phyloP scores from a whole-genome alignment of 371 early-diverging fungal species.

The Nosema muscidifuracis region DNA sequence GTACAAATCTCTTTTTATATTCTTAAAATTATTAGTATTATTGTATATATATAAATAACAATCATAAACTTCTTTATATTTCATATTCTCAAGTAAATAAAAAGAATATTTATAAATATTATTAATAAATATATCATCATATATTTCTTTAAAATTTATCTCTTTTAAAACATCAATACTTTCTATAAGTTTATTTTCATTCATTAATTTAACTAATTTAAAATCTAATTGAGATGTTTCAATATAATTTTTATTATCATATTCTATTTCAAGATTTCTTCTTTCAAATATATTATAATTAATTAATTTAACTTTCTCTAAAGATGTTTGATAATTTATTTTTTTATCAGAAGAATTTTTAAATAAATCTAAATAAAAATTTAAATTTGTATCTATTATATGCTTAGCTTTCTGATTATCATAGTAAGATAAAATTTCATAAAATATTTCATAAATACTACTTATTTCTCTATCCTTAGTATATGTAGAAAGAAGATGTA shows the following conservation, averaged over 20 bases:
- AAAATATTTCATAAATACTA: slow-evolving; percentile 16
- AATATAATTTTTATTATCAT: neutral
- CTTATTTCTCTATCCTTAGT: slow-evolving; percentile 8
- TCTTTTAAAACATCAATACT: neutral
- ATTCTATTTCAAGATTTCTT: slow-evolving; percentile 34
- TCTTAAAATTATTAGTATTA: neutral
- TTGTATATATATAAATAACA: slow-evolving; percentile 1
- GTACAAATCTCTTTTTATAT: neutral
- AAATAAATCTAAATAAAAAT: slow-evolving; percentile 31
- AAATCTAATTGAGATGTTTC: slow-evolving; percentile 21
- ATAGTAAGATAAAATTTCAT: neutral
- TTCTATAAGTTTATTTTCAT: neutral
- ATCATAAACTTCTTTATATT: slow-evolving; percentile 21
- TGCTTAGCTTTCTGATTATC: neutral
- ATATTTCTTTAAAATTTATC: neutral
- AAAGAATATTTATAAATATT: slow-evolving; percentile 21
- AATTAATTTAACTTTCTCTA: neutral
- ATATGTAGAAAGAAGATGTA: slow-evolving; percentile 34
- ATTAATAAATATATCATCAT: slow-evolving; percentile 9
- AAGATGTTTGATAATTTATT: slow-evolving; percentile 5
- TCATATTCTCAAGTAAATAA: slow-evolving; percentile 5
- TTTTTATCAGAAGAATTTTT: neutral
- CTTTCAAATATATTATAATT: slow-evolving; percentile 10
- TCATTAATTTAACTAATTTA: slow-evolving; percentile 17
- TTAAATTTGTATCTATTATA: neutral